Evolutionary conservation across 768 basidiomycete genomes (phyloP).

Genomic region (Ramaria rubella): DNA sequence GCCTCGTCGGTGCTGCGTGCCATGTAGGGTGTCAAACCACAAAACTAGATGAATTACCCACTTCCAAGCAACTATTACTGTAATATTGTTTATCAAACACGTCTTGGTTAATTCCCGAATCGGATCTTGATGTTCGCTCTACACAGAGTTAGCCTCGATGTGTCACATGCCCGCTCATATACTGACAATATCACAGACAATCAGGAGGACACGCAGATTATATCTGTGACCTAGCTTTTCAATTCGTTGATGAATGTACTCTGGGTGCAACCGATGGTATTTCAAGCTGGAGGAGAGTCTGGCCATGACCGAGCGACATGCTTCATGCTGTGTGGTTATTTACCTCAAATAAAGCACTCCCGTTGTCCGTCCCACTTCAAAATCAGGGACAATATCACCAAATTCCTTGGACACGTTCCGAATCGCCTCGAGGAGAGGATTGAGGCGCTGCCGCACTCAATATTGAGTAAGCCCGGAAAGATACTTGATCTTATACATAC

Average conservation of each 20-base stretch:
- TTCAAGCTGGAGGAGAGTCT: slow-evolving; percentile 50
- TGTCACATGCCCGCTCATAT: background rate
- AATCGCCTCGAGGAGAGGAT: slow-evolving; percentile 82
- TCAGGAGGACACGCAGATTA: slow-evolving; percentile 75
- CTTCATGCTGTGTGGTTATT: background rate
- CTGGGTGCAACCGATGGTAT: slow-evolving; percentile 95
- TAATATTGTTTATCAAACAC: slow-evolving; percentile 89
- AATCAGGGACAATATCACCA: slow-evolving; percentile 89
- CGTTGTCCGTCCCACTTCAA: slow-evolving; percentile 91
- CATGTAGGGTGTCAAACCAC: background rate
- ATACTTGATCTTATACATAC: slow-evolving; percentile 23
- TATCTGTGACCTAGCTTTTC: slow-evolving; percentile 79
- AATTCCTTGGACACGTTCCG: slow-evolving; percentile 90
- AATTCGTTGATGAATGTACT: slow-evolving; percentile 90
- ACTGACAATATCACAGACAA: slow-evolving; percentile 88
- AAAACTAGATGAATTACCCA: slow-evolving; percentile 29
- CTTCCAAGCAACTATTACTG: slow-evolving; percentile 90
- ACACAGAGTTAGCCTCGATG: background rate
- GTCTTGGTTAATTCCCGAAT: slow-evolving; percentile 93
- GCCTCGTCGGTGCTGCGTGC: slow-evolving; percentile 75
- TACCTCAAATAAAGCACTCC: slow-evolving; percentile 90
- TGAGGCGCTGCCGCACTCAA: slow-evolving; percentile 55
- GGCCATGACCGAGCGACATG: background rate
- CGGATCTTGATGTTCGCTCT: slow-evolving; percentile 88
- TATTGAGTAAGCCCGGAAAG: background rate